Conservation (phyloP, 2,329 filamentous ascomycete species). For the Lasiodiplodia theobromae region DNA sequence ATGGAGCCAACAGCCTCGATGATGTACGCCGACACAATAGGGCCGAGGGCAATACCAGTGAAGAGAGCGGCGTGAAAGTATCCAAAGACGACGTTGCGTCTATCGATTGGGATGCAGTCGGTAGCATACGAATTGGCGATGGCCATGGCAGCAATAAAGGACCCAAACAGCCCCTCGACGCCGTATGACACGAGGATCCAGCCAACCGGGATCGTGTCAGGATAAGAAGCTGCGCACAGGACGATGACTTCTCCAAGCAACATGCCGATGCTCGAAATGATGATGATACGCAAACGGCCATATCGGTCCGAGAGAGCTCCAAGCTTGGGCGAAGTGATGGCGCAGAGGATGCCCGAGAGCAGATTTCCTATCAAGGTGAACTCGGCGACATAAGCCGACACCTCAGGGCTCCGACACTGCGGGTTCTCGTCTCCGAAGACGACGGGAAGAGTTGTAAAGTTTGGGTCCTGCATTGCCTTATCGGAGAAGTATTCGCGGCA, state of each 20-base stretch:
- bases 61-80: conserved; percentile 92
- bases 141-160: conserved; percentile 83
- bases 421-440: conserved; percentile 73
- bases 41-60: conserved; percentile 85
- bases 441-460: conserved; percentile 68
- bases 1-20: conserved; percentile 78
- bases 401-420: conserved; percentile 80
- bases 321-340: conserved; percentile 80
- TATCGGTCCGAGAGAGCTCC: conserved; percentile 87
- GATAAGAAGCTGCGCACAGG: conserved; percentile 78
- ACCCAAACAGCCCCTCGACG: conserved; percentile 84
- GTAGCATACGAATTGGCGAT: conserved; percentile 85
- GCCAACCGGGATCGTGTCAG: conserved; percentile 75
- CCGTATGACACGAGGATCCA: conserved; percentile 79
- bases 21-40: conserved; percentile 79
- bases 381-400: conserved; percentile 77
- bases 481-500: conserved; percentile 85
- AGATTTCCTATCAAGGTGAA: conserved; percentile 82
- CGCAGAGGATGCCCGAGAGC: conserved; percentile 77
- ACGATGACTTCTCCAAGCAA: conserved; percentile 77
- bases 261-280: conserved; percentile 76
- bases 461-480: conserved; percentile 39
- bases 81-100: conserved; percentile 82
- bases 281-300: conserved; percentile 78
- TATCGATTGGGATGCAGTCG: conserved; percentile 83